Conservation (phyloP, 2,329 filamentous ascomycete genomes). For the Didymellaceae sp. region DNA sequence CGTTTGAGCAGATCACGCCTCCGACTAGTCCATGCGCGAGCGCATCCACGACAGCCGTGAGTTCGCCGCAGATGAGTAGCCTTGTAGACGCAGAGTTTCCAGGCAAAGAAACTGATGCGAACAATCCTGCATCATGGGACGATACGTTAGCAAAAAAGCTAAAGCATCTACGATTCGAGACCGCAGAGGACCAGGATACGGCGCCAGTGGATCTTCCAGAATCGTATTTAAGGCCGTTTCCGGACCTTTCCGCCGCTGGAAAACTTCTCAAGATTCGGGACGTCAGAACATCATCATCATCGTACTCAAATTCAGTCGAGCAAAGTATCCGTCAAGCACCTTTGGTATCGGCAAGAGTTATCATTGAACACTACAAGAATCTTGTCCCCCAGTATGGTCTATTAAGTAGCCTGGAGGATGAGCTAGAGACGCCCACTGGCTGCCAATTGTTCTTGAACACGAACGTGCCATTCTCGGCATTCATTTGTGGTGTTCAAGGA, state of each 20-base stretch:
- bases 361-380: conserved; percentile 13
- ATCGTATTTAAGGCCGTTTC: neutral
- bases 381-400: conserved; percentile 25
- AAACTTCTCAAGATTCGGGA: conserved; percentile 1
- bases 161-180: neutral
- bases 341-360: conserved; percentile 3
- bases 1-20: no score
- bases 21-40: no score
- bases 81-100: neutral
- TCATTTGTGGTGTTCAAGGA: conserved; percentile 69
- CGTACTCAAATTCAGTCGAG: neutral
- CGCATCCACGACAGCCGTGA: no score
- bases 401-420: conserved; percentile 3
- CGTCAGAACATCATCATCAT: neutral
- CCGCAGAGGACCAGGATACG: no score
- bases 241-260: conserved; percentile 4
- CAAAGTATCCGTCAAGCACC: conserved; percentile 20
- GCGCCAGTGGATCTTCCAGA: neutral
- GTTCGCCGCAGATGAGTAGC: no score
- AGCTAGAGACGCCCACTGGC: fast-evolving
- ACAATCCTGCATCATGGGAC: neutral
- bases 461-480: conserved; percentile 63
- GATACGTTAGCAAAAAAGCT: conserved; percentile 3
- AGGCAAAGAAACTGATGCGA: neutral
- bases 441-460: conserved; percentile 58